phyloP scores from a whole-genome alignment of 192 early-diverging fungal genomes.

The Cetraspora pellucida region DNA sequence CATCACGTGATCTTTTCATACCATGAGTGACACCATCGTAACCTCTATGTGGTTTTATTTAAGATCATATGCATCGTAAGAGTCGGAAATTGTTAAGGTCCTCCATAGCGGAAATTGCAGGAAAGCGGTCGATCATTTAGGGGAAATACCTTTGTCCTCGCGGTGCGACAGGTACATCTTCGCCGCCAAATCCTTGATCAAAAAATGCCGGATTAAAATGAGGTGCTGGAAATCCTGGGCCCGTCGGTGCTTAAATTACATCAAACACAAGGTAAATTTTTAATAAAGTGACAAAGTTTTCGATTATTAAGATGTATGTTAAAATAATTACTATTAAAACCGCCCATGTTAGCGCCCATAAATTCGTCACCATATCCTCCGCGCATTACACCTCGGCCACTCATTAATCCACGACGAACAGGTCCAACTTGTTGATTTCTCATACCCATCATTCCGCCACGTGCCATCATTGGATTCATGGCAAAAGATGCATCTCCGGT shows the following conservation, averaged over 20 bases:
- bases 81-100: slow-evolving; percentile 3
- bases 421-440: slow-evolving; percentile 27
- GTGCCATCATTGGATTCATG: slow-evolving; percentile 28
- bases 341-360: slow-evolving; percentile 5
- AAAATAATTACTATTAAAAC: slow-evolving; percentile 19
- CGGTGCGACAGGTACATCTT: slow-evolving; percentile 34
- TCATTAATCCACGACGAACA: slow-evolving; percentile 27
- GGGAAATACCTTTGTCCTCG: slow-evolving; percentile 34
- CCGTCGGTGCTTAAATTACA: slow-evolving; percentile 14
- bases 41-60: slow-evolving; percentile 14
- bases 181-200: slow-evolving; percentile 35
- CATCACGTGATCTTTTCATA: slow-evolving; percentile 32
- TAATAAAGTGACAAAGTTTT: too few relatives aligned
- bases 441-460: slow-evolving; percentile 39
- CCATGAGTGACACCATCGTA: slow-evolving; percentile 21
- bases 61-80: background rate
- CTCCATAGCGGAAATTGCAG: background rate
- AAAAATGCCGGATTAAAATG: slow-evolving; percentile 52
- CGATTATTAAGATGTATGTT: too few relatives aligned
- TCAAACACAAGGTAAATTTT: background rate
- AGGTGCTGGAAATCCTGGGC: slow-evolving; percentile 39
- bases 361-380: slow-evolving; percentile 37
- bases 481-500: slow-evolving; percentile 5
- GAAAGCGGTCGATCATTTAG: background rate
- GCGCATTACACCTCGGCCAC: slow-evolving; percentile 28